Evolutionary conservation across 2,329 filamentous ascomycete genomes (phyloP), one percentile per base, ranked within the genome.

Genomic region (Aspergillus sp.): DNA sequence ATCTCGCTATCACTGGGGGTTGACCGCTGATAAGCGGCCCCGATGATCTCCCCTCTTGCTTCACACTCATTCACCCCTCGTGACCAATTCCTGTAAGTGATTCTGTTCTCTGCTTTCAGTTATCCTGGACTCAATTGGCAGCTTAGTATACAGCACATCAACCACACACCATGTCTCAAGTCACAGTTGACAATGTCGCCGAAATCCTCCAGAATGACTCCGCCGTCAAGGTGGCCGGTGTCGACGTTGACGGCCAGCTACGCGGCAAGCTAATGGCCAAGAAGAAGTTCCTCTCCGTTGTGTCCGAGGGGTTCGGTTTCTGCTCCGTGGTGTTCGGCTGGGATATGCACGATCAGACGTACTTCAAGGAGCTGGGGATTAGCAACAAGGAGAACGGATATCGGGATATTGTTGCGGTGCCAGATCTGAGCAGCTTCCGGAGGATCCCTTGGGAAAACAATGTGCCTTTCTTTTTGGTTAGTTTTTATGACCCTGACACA

Each of bases 321-420:
- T 95, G 90, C 75, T 93, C 87, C 17, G 89, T 95, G 57, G 83
- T 95, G 55, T 95, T 95, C 61, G 90, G 90, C 65, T 95, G 90
- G 90, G 90, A 96, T 70, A 95, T 95, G 88, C 90, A 96, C 69
- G 90, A 96, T 63, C 78, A 83, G 73, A 94, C 88, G 9, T 96
- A 95, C 68, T 84, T 88, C 66, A 82, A 79, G 59, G 90, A 95
- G 71, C 80, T 95, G 54, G 80, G 81, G 61, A 85, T 95, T 67
- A 93, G 88, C 71, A 95, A 95, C 72, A 86, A 87, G 57, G 84
- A 88, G 61, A 95, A 95, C 65, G 90, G 90, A 39, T 95, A 95
- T 69, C 81, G 85, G 55, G 90, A 95, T 67, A 72, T 95, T 39
- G 78, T 95, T 44, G 90, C 90, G 12, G 74, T 91, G 33, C 84